These are phyloP conservation scores for Coemansia sp. DNA, from an alignment of 192 early-diverging fungal species.

Conservation along the genomic window DNA sequence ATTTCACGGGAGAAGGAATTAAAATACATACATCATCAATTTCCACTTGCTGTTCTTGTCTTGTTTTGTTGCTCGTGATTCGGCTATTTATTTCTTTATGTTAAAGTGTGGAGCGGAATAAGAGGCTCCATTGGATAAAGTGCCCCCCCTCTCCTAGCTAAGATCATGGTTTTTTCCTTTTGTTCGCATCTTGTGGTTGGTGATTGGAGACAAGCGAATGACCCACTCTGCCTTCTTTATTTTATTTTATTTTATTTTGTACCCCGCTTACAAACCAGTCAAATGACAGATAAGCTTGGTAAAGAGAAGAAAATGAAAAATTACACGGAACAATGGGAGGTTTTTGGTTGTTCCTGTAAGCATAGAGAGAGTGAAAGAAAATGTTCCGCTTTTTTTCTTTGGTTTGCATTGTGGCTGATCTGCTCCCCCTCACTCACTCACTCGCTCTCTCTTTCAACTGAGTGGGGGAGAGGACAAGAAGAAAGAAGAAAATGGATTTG, in stretches of 20 bases:
- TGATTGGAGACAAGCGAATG: not conserved
- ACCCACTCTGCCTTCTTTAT: not conserved
- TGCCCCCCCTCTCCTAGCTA: not conserved
- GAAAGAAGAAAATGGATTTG: not conserved
- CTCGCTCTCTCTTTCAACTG: not conserved
- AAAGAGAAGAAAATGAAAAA: no score
- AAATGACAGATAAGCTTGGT: not conserved
- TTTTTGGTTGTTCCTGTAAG: no score
- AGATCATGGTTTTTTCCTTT: no score
- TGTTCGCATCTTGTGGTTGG: not conserved
- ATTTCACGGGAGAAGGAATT: not conserved
- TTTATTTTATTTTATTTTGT: not conserved
- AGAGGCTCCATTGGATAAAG: not conserved
- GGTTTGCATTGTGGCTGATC: not conserved
- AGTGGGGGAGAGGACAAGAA: not conserved
- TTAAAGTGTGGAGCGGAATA: slow-evolving; percentile 1
- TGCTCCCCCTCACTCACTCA: not conserved
- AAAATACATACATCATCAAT: no score
- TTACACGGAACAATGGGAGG: not conserved
- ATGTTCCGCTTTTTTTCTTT: slow-evolving; percentile 6
- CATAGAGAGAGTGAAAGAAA: not conserved
- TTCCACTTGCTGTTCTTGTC: no score
- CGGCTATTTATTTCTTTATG: not conserved
- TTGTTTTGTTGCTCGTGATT: not conserved
- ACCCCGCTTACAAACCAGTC: not conserved